Percentiles rank a stretch among this genome's conserved stretches.
phyloP scores from a whole-genome alignment of 306 rosid genomes.

The Elaeagnus macrophylla region DNA sequence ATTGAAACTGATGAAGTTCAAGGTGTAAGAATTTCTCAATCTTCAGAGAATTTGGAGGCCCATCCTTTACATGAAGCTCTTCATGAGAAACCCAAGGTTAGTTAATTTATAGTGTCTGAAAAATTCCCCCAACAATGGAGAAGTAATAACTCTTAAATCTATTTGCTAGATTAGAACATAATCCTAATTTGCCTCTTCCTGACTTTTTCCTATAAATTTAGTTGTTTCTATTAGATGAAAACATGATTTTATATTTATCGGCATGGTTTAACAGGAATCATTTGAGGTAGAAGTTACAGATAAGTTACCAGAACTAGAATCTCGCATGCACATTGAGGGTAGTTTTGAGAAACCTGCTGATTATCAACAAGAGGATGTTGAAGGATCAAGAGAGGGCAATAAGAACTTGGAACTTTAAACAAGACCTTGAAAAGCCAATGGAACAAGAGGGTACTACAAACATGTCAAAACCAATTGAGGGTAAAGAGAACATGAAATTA shows the following conservation, averaged over 20 bases:
- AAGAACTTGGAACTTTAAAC: constrained; percentile 6
- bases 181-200: background rate
- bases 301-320: background rate
- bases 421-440: constrained; percentile 13
- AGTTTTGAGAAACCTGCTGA: constrained; percentile 3
- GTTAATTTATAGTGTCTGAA: constrained; percentile 1
- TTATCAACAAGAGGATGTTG: constrained; percentile 2
- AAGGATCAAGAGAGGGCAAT: constrained; percentile 4
- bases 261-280: no score
- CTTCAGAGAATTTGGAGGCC: constrained; percentile 25
- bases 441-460: constrained; percentile 5
- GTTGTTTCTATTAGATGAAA: background rate
- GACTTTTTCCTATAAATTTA: background rate
- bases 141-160: background rate
- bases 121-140: background rate
- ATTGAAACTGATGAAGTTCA: constrained; percentile 19
- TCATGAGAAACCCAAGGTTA: constrained; percentile 29
- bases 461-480: constrained; percentile 8
- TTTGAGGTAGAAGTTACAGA: constrained; percentile 10
- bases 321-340: background rate
- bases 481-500: constrained; percentile 4
- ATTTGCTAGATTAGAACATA: background rate
- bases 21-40: constrained; percentile 18
- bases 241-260: no score
- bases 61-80: constrained; percentile 18